Conservation (phyloP, 2,329 filamentous ascomycete genomes). For the Aspergillus alliaceus region DNA sequence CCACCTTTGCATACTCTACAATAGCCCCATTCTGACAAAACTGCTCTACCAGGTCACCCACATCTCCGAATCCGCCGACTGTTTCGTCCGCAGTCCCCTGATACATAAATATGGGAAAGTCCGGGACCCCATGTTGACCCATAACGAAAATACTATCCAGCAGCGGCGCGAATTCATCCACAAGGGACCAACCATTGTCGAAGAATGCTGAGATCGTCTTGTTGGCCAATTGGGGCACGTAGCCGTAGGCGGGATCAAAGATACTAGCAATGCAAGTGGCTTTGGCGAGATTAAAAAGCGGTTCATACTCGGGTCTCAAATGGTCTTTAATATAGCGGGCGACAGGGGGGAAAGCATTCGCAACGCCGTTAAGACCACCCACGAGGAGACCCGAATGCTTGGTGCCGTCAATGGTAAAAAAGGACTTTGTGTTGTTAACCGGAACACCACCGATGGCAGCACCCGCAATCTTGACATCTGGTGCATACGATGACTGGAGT, state of each 20-base stretch:
- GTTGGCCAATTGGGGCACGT: neutral
- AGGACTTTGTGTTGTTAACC: slow-evolving; percentile 34
- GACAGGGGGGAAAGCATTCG: neutral
- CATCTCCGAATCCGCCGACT: neutral
- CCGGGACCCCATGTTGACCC: neutral
- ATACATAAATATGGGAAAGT: slow-evolving; percentile 2
- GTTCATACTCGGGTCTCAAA: neutral
- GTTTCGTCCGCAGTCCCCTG: neutral
- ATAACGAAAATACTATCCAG: neutral
- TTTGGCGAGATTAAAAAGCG: neutral
- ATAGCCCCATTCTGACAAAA: neutral
- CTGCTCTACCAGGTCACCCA: neutral
- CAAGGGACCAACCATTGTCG: neutral
- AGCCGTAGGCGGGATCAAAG: neutral
- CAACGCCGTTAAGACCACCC: neutral
- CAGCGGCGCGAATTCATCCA: neutral
- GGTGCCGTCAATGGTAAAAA: neutral
- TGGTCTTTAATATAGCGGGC: neutral
- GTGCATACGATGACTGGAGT: slow-evolving; percentile 50
- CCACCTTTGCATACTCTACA: neutral
- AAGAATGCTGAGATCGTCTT: neutral
- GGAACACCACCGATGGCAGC: slow-evolving; percentile 48
- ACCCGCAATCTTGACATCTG: slow-evolving; percentile 48
- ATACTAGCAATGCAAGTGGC: neutral
- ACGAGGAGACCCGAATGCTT: neutral